Conservation (phyloP, 371 early-diverging fungal species). For the Blastocladiella emersonii region DNA sequence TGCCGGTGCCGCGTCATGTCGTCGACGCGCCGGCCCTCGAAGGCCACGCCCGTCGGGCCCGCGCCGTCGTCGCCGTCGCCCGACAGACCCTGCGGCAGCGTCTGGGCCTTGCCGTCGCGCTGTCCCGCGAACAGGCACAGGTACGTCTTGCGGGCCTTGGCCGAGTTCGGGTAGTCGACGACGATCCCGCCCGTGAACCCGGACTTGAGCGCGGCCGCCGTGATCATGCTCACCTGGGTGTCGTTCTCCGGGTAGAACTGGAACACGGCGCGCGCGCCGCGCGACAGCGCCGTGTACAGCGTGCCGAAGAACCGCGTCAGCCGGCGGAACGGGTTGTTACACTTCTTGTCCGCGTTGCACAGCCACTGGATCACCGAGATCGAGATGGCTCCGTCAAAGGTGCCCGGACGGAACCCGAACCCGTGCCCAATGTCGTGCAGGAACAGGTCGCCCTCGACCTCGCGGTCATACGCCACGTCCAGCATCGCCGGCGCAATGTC, state of each 20-base stretch:
- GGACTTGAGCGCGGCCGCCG: constrained; percentile 67
- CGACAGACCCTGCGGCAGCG: constrained; percentile 53
- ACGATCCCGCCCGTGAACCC: constrained; percentile 96
- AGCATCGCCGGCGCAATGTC: constrained; percentile 95
- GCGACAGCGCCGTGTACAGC: constrained; percentile 69
- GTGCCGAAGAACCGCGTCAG: constrained; percentile 85
- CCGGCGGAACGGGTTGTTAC: constrained; percentile 69
- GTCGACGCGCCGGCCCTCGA: constrained; percentile 3
- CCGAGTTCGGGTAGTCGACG: constrained; percentile 92
- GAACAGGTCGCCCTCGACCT: constrained; percentile 83
- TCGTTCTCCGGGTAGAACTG: constrained; percentile 98
- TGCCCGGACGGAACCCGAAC: constrained; percentile 85
- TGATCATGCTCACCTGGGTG: constrained; percentile 86
- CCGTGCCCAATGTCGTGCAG: constrained; percentile 95
- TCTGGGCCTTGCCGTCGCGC: constrained; percentile 36
- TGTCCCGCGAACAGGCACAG: constrained; percentile 89
- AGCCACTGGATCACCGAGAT: constrained; percentile 99
- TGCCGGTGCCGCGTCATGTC: constrained; percentile 22
- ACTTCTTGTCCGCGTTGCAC: constrained; percentile 86
- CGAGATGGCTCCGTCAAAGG: constrained; percentile 95
- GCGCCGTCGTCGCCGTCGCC: constrained; percentile 37
- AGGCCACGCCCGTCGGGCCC: neutral
- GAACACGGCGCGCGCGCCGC: constrained; percentile 89
- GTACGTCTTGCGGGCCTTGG: constrained; percentile 93
- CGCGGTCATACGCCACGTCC: constrained; percentile 62